Percentiles rank a stretch among this genome's conserved stretches.
phyloP scores from a whole-genome alignment of 2,329 filamentous ascomycete genomes.

The Penicillium sumatraense region DNA sequence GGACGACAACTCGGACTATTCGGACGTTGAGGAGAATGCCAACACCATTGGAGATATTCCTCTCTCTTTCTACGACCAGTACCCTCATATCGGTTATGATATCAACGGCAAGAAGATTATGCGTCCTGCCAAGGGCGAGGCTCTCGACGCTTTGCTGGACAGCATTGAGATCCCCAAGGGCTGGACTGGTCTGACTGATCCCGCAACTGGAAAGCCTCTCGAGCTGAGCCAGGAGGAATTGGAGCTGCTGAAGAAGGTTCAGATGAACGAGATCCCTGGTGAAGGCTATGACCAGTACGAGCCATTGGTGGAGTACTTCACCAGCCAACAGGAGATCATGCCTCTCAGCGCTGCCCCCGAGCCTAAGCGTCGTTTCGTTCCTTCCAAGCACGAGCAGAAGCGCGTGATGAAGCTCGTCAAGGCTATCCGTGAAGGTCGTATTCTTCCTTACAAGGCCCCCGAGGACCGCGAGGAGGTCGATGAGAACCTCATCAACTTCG shows the following conservation, averaged over 20 bases:
- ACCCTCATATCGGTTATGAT: conserved; percentile 97
- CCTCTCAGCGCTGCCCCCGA: conserved; percentile 92
- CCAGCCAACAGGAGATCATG: conserved; percentile 88
- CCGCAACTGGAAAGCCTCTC: conserved; percentile 88
- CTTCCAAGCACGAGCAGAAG: conserved; percentile 96
- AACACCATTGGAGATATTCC: conserved; percentile 98
- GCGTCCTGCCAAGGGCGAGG: conserved; percentile 91
- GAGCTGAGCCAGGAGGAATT: conserved; percentile 86
- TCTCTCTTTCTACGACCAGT: conserved; percentile 92
- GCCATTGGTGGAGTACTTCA: conserved; percentile 93
- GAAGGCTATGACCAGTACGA: conserved; percentile 94
- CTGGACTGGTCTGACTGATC: conserved; percentile 95
- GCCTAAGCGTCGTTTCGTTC: conserved; percentile 92
- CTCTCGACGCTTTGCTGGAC: conserved; percentile 88
- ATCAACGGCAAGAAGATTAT: conserved; percentile 99
- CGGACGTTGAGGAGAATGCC: conserved; percentile 74
- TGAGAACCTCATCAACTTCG: conserved; percentile 74
- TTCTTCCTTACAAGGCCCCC: conserved; percentile 83
- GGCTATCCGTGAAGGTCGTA: conserved; percentile 91
- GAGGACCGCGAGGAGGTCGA: conserved; percentile 75
- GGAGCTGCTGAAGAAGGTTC: conserved; percentile 83
- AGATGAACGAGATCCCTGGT: conserved; percentile 83
- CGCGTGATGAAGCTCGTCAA: conserved; percentile 96
- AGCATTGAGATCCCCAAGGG: conserved; percentile 97
- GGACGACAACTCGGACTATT: conserved; percentile 94